Base-by-base conservation (phyloP, 225 moss, liverwort and hornwort genomes). In the Rhytidiadelphus loreus region DNA sequence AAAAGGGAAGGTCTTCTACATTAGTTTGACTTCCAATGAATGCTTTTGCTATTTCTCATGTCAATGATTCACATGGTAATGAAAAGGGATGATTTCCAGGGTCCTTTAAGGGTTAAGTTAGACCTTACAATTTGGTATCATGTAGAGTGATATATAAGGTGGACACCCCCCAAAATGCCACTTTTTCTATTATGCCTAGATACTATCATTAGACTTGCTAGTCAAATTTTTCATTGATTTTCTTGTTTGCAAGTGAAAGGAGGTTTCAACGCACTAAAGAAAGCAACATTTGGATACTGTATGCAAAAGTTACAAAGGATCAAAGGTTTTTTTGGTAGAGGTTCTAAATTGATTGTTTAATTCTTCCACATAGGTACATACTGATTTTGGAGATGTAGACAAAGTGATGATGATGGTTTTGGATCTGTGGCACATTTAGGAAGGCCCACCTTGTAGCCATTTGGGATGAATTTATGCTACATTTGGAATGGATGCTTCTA, bases 241-340 rank as follows among this genome's bases (percentile, higher is more conserved):
- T 13, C 39, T 39, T 69, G 24, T 13, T 69, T 23, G 13, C 13
- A 69, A 69, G 14, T 39, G 8, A 13, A 14, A 39, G 20, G 23
- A 24, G 39, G 24, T 69, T 69, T 2, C 14, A 69, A 24, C 0
- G 3, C 13, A 69, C 3, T 14, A 39, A 68, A 69, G 69, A 69
- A 69, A 14, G 4, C 0, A 1, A 0, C 24, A 69, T 69, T 8
- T 0, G 3, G 24, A 39, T 24, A 69, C 3, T 0, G 2, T 39
- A 13, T 39, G 24, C 13, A 39, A 69, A 68, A 68, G 8, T 69
- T 24, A 23, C 4, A 4, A 39, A 13, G 32, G 69, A 2, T 69
- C 13, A 39, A 69, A 13, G 4, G 4, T 39, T 24, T 1, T 24
- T 39, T 39, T 4, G 24, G 21, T 13, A 21, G 6, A 68, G 4